Evolutionary conservation across 2,329 filamentous ascomycete species (phyloP).

Genomic region (Trichoderma aggressivum): DNA sequence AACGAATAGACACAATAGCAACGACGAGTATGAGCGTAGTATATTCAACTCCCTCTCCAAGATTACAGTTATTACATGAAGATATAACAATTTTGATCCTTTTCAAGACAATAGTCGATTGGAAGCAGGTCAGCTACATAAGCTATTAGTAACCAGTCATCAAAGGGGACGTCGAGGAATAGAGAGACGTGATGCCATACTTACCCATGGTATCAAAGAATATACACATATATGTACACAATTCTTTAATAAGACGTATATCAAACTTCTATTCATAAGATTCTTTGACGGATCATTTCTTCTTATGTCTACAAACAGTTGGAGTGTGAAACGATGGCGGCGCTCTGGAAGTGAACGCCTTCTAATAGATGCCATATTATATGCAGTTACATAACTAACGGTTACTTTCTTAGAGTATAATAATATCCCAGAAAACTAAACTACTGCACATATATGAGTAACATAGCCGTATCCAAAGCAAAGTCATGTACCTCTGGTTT

Average conservation of each 20-base stretch:
- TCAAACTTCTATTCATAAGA: not conserved
- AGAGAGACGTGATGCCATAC: not conserved
- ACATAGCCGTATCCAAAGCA: not conserved
- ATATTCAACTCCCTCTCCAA: not conserved
- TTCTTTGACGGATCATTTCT: not conserved
- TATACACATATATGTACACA: not conserved
- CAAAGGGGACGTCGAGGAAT: not conserved
- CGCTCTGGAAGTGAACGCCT: not conserved
- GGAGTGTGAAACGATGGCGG: not conserved
- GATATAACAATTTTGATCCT: accelerated
- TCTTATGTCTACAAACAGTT: not conserved
- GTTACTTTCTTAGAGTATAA: too few species aligned
- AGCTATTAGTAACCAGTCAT: not conserved
- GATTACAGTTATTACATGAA: not conserved
- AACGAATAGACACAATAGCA: not conserved
- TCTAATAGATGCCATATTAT: not conserved
- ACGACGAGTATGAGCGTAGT: not conserved
- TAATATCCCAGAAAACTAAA: accelerated
- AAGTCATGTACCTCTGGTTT: not conserved
- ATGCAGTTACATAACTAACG: too few species aligned
- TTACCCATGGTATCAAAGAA: not conserved
- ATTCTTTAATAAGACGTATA: not conserved
- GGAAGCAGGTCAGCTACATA: not conserved
- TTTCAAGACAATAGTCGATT: not conserved
- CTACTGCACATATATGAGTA: not conserved